phyloP scores from a whole-genome alignment of 768 basidiomycete genomes.

The Lepiota brunneoincarnata region DNA sequence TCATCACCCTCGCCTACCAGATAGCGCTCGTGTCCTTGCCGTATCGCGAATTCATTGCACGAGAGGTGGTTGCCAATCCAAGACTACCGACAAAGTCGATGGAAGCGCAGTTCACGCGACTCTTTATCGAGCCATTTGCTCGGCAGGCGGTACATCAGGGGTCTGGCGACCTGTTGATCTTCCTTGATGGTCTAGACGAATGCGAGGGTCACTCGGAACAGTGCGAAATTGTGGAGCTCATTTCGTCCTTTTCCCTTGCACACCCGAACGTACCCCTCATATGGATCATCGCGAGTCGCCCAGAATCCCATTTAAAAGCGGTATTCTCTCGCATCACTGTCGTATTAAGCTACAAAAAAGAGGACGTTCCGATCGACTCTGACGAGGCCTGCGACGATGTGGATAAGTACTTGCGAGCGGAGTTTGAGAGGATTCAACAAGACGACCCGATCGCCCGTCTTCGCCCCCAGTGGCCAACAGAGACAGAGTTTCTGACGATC shows the following conservation, averaged over 20 bases:
- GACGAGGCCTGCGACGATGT: not conserved
- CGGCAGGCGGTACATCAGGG: not conserved
- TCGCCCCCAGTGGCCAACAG: not conserved
- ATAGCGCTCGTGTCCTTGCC: too few species aligned
- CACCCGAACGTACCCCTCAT: constrained; percentile 12
- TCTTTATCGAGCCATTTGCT: not conserved
- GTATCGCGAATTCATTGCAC: too few species aligned
- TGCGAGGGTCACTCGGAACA: constrained; percentile 16
- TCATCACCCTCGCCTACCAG: too few species aligned
- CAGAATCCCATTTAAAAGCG: constrained; percentile 19
- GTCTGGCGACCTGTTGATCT: constrained; percentile 12
- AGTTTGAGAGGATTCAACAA: not conserved
- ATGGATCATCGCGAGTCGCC: constrained; percentile 24
- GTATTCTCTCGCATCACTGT: constrained; percentile 7
- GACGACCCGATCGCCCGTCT: not conserved
- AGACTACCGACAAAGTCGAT: too few species aligned
- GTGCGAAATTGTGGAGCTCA: constrained; percentile 12
- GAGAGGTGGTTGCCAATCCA: too few species aligned
- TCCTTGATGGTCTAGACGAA: constrained; percentile 25
- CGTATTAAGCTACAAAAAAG: not conserved
- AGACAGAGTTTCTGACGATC: not conserved
- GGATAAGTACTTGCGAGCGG: too few species aligned
- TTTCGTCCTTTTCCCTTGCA: constrained; percentile 1
- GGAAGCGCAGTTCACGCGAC: too few species aligned
- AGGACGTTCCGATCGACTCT: constrained; percentile 2